phyloP scores from a whole-genome alignment of 306 rosid species.

The Rosa rugosa region DNA sequence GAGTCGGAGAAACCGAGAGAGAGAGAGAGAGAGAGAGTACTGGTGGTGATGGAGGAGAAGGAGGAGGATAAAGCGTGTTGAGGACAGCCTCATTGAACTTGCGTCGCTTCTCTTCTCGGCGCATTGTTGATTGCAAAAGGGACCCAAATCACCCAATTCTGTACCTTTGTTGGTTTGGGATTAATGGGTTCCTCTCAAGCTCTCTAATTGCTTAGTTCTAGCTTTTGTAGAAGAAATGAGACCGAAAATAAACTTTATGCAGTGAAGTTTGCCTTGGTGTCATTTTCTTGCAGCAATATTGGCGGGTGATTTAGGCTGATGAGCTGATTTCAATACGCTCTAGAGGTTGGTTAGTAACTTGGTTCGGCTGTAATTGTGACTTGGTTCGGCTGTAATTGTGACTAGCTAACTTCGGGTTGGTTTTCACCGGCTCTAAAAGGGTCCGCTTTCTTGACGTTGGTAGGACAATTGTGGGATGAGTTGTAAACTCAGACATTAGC shows the following conservation, averaged over 20 bases:
- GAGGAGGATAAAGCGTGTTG: conserved; percentile 53
- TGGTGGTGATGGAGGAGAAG: conserved; percentile 22
- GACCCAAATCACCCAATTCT: background rate
- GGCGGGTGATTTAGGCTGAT: no score
- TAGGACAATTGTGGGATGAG: no score
- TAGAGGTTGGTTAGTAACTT: no score
- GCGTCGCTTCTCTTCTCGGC: conserved; percentile 52
- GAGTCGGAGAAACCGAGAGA: background rate
- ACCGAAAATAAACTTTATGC: background rate
- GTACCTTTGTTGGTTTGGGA: background rate
- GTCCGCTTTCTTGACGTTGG: no score
- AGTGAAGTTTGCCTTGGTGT: no score
- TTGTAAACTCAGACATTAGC: no score
- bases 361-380: no score
- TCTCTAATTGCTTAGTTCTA: background rate
- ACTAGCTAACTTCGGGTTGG: no score
- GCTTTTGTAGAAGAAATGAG: background rate
- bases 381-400: no score
- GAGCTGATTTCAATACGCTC: no score
- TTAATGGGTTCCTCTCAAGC: background rate
- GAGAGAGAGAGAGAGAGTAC: conserved; percentile 2
- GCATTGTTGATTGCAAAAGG: conserved; percentile 29
- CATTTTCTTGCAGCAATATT: background rate
- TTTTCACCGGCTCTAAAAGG: no score
- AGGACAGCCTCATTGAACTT: conserved; percentile 65